Conservation (phyloP, 2,329 filamentous ascomycete species). For the Alternaria dauci region DNA sequence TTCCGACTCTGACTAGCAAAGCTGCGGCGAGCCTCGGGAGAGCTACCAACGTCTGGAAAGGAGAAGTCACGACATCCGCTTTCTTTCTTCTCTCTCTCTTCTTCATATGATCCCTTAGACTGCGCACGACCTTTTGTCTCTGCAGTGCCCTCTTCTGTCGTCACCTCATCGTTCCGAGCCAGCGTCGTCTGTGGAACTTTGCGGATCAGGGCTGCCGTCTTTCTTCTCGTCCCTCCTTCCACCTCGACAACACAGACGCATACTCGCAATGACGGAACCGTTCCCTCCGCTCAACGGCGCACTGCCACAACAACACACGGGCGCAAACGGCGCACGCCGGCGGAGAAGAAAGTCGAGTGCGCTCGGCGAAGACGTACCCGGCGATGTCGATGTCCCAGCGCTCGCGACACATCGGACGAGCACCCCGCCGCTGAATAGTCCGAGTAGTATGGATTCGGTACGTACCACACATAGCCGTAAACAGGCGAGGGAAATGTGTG, state of each 20-base stretch:
- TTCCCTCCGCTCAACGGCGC: constrained; percentile 43
- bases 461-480: background rate
- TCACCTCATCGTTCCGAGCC: no score
- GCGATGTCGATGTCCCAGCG: constrained; percentile 61
- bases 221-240: background rate
- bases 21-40: constrained; percentile 10
- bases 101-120: no score
- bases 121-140: no score
- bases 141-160: no score
- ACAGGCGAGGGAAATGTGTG: background rate
- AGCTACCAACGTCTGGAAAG: constrained; percentile 1
- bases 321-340: constrained; percentile 23
- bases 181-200: background rate
- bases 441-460: constrained; percentile 33
- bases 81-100: background rate
- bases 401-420: constrained; percentile 55
- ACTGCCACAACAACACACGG: constrained; percentile 18
- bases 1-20: background rate
- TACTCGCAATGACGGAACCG: constrained; percentile 39
- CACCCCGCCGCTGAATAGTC: constrained; percentile 31
- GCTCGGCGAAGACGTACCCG: constrained; percentile 61
- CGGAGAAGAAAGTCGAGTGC: constrained; percentile 57
- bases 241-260: background rate
- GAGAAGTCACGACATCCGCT: constrained; percentile 7
- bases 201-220: background rate